Evolutionary conservation across 176 grass and related monocot genomes (phyloP).

Genomic region (Musa beccarii): DNA sequence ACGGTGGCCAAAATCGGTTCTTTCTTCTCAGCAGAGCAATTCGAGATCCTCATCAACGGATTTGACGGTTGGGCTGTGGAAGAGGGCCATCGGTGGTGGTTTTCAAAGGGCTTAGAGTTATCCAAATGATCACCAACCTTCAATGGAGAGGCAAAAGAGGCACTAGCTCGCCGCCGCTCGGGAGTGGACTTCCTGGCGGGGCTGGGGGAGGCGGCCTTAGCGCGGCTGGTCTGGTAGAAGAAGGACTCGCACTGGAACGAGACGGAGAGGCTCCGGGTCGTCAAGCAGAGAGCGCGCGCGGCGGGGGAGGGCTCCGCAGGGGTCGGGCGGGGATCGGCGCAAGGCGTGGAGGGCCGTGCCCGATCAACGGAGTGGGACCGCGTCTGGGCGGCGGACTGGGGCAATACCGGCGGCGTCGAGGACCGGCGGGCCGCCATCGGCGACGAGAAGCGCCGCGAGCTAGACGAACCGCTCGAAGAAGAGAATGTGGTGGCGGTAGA

Average conservation of each 20-base stretch:
- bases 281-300: constrained; percentile 13
- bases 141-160: constrained; percentile 3
- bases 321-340: constrained; percentile 15
- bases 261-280: constrained; percentile 39
- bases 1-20: constrained; percentile 1
- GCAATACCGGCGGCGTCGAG: constrained; percentile 17
- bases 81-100: constrained; percentile 6
- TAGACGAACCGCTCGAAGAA: constrained; percentile 15
- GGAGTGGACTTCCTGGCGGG: constrained; percentile 20
- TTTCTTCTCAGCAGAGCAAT: constrained; percentile 25
- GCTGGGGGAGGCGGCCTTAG: constrained; percentile 22
- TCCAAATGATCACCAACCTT: constrained; percentile 10
- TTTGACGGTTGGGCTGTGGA: background rate
- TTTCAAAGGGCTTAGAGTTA: constrained; percentile 20
- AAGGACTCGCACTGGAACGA: constrained; percentile 46
- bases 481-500: constrained; percentile 23
- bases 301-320: constrained; percentile 15
- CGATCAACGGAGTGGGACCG: constrained; percentile 37
- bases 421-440: constrained; percentile 24
- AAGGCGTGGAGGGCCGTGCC: constrained; percentile 20
- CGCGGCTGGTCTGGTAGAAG: constrained; percentile 43
- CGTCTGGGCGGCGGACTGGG: constrained; percentile 3
- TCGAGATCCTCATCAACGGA: background rate
- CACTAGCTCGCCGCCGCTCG: constrained; percentile 10
- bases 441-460: constrained; percentile 33